phyloP scores from a whole-genome alignment of 2,329 filamentous ascomycete genomes.

The Aschersonia sp. region DNA sequence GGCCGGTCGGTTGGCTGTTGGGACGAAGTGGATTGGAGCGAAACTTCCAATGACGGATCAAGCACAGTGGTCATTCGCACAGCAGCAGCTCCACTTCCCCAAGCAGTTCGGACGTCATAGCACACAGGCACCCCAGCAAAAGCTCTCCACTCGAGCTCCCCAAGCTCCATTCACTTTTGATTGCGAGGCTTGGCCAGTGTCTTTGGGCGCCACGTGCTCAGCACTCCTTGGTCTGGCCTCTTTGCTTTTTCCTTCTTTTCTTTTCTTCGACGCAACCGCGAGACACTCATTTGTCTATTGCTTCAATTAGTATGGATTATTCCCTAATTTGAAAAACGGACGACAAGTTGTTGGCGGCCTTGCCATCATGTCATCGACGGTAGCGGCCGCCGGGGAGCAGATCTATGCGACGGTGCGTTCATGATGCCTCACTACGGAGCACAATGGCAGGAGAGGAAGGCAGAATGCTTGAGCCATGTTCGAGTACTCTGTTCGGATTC shows the following conservation, averaged over 20 bases:
- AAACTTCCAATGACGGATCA: background rate
- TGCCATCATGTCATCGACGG: conserved; percentile 1
- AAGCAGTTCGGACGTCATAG: background rate
- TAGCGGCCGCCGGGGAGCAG: conserved; percentile 23
- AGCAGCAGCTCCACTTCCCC: background rate
- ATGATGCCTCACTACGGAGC: background rate
- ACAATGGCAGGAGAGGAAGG: background rate
- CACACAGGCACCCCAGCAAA: no score
- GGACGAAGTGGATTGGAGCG: background rate
- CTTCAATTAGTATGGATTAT: background rate
- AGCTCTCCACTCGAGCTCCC: background rate
- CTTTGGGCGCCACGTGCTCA: background rate
- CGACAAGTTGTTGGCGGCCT: background rate
- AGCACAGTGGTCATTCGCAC: background rate
- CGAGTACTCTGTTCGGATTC: no score
- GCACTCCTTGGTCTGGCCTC: background rate
- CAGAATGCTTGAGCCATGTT: no score
- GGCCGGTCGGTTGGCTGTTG: background rate
- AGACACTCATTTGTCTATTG: no score
- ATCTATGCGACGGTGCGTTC: conserved; percentile 42
- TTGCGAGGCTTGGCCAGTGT: background rate
- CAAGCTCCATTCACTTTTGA: background rate
- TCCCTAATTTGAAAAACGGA: background rate
- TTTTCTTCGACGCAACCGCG: no score
- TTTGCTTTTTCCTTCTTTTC: background rate